Evolutionary conservation across 768 basidiomycete species (phyloP), one percentile per base, ranked within the genome.

Genomic region (Daedaleopsis nitida): DNA sequence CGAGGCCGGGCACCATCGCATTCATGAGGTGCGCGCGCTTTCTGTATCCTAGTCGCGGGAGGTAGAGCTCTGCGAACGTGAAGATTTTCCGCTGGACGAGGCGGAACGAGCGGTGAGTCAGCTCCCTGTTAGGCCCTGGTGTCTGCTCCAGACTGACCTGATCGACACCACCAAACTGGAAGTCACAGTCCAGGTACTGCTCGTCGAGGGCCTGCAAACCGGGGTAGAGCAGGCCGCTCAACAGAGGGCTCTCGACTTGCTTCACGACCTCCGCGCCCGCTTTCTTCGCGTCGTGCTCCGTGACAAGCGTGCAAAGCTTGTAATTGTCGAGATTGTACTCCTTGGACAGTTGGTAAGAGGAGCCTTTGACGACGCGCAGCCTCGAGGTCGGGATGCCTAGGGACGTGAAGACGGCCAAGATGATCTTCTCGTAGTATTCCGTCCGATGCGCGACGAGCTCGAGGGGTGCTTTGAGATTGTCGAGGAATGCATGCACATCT

Each of bases 11-110:
- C 0, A 98, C 94, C 96, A 98, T 98, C 37, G 85, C 80, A 76
- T 98, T 99, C 97, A 99, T 99, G 48, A 99, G 81, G 73, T 99
- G 97, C 0, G 96, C 92, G 37, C 96, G 93, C 75, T 97, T 98
- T 55, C 79, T 77, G 78, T 98, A 98, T 38, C 96, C 97, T 35
- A 98, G 83, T 63, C 86, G 83, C 5, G 97, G 97, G 55, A 99
- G 89, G 83, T 95, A 96, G 68, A 91, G 84, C 72, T 98, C 96
- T 8, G 97, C 96, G 69, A 96, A 96, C 19, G 94, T 98, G 76
- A 99, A 99, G 71, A 98, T 98, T 79, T 98, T 98, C 60, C 96
- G 87, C 94, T 96, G 71, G 11, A 42, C 39, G 39, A 42, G 21
- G n/a, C 51, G 11, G 34, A 19, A 17, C 11, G 23, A 49, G 6